A percentile compares a stretch with the other conserved stretches of the same genome.
phyloP scores from a whole-genome alignment of 495 filamentous ascomycete species.

The Neurospora sublineolata region DNA sequence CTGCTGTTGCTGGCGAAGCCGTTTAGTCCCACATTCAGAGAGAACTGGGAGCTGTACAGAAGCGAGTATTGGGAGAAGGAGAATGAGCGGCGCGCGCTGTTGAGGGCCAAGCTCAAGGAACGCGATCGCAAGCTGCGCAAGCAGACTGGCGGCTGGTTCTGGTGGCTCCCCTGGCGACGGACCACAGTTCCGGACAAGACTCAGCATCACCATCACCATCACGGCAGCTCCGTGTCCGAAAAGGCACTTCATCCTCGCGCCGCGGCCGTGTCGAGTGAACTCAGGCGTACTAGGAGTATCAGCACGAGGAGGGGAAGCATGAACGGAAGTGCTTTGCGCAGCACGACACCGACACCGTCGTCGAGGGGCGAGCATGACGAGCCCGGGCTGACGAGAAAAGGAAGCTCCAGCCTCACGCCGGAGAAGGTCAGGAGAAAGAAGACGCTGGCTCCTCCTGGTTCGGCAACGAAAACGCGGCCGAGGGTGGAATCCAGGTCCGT shows the following conservation, averaged over 20 bases:
- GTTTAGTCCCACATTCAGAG: constrained; percentile 88
- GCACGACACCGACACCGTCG: constrained; percentile 37
- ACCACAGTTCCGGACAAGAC: constrained; percentile 12
- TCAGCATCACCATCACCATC: constrained; percentile 15
- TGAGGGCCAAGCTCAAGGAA: constrained; percentile 56
- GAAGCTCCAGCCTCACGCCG: constrained; percentile 35
- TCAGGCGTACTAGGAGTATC: constrained; percentile 34
- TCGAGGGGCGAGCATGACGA: constrained; percentile 22
- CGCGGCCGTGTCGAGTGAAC: constrained; percentile 28
- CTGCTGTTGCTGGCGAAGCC: constrained; percentile 86
- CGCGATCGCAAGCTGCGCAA: constrained; percentile 53
- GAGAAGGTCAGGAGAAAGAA: constrained; percentile 41
- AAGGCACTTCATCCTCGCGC: constrained; percentile 26
- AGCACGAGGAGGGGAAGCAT: constrained; percentile 38
- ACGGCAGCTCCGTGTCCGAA: constrained; percentile 14
- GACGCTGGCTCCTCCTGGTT: constrained; percentile 10
- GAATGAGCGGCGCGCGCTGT: constrained; percentile 70
- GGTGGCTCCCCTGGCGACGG: constrained; percentile 59
- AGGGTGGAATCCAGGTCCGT: constrained; percentile 35
- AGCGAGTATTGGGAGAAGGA: constrained; percentile 94
- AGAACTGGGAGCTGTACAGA: constrained; percentile 92
- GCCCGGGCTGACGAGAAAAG: constrained; percentile 24
- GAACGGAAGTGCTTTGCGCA: constrained; percentile 29
- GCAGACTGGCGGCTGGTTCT: constrained; percentile 65
- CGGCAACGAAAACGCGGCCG: constrained; percentile 24